phyloP scores from a whole-genome alignment of 202 grass and related monocot species.

The Miscanthus sacchariflorus region DNA sequence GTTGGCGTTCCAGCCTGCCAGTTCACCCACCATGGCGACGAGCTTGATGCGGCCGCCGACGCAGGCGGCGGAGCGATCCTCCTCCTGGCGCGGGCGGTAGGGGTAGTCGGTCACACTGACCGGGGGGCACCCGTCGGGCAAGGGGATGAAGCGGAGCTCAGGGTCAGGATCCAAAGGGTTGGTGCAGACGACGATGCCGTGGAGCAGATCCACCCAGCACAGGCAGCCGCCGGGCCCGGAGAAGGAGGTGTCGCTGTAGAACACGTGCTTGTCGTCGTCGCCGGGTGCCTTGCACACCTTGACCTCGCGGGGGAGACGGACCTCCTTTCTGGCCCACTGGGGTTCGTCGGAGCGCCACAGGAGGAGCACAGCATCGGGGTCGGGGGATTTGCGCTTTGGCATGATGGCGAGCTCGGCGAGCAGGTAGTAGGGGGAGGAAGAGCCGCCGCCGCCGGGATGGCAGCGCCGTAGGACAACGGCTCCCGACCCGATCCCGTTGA shows the following conservation, averaged over 20 bases:
- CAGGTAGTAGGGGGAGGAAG: background rate
- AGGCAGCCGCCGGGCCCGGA: background rate
- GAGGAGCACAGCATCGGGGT: background rate
- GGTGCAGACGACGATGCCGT: background rate
- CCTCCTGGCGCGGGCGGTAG: background rate
- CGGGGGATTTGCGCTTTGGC: background rate
- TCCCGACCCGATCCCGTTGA: background rate
- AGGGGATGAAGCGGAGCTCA: background rate
- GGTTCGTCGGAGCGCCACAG: background rate
- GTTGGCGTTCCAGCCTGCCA: background rate
- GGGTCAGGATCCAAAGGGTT: background rate
- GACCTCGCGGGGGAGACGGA: background rate
- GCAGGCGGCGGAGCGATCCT: background rate
- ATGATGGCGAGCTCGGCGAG: background rate
- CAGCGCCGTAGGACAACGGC: too few species aligned
- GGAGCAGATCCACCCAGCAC: conserved; percentile 18
- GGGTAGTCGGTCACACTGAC: background rate
- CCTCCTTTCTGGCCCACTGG: background rate
- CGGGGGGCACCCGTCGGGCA: background rate
- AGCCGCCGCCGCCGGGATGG: too few species aligned
- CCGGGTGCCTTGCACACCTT: background rate
- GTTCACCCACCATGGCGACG: background rate
- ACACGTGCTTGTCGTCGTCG: background rate
- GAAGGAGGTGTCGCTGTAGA: background rate
- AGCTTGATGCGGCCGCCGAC: conserved; percentile 20